Evolutionary conservation across 345 rosid species (phyloP).

Genomic region (Trapa bicornis): DNA sequence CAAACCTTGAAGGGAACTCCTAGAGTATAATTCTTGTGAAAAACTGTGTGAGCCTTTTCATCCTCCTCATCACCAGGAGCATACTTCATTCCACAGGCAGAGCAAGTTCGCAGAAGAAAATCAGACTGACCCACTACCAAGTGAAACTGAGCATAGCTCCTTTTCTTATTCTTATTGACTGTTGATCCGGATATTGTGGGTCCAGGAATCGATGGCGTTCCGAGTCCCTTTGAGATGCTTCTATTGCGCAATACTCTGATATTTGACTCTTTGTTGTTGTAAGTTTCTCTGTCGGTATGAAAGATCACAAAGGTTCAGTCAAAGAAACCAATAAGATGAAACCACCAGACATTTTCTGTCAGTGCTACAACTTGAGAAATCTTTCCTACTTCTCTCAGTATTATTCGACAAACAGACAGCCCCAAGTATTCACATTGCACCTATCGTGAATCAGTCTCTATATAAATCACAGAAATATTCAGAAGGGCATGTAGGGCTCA

Average conservation of each 20-base stretch:
- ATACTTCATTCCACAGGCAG: no score
- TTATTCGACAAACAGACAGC: not conserved
- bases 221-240: not conserved
- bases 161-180: slow-evolving; percentile 32
- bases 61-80: slow-evolving; percentile 20
- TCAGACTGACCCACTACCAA: slow-evolving; percentile 82
- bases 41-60: slow-evolving; percentile 53
- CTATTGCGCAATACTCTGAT: not conserved
- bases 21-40: slow-evolving; percentile 50
- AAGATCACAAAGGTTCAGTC: not conserved
- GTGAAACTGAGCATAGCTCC: slow-evolving; percentile 70
- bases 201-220: not conserved
- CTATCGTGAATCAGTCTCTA: no score
- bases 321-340: not conserved
- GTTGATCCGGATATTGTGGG: slow-evolving; percentile 1
- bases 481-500: no score
- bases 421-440: not conserved
- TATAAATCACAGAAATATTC: no score
- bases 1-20: slow-evolving; percentile 72
- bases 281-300: not conserved
- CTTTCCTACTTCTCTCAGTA: not conserved
- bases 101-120: slow-evolving; percentile 58
- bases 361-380: not conserved
- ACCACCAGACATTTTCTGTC: not conserved
- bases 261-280: not conserved